Base-by-base conservation (phyloP, 202 grass and related monocot species). In the Zoysia matrella region DNA sequence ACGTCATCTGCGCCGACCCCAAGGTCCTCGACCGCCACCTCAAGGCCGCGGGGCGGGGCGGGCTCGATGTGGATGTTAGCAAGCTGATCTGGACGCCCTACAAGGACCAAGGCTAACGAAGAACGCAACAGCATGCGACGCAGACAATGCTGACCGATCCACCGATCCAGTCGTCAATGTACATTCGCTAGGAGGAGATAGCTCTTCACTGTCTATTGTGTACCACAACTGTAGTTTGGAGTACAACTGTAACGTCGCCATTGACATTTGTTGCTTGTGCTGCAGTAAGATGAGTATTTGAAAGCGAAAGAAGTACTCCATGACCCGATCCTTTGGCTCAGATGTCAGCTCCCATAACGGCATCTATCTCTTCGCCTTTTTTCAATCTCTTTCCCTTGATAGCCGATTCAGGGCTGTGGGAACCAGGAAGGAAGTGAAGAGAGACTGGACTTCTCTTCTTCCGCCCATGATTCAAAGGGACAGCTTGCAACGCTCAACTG, bases 71-170 rank as follows among this genome's bases (percentile, higher is more conserved):
- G 1, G 96, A 99, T 66, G 96, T 96, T 56, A 82, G 85, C 89
- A 99, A 96, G 89, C 93, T 99, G 56, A 99, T 99, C 73, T 99
- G 96, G 96, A 96, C 96, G 15, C 96, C 96, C 65, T 99, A 99
- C 81, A 99, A 96, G 83, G 96, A 99, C 52, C 96, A 99, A 93
- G 89, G 96, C 83, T 99, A 93, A 83, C 30, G 57, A 1, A 9
- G 47, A 1, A 4, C 18, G 53, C 50, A 62, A 6, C 36, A 60
- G 62, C 70, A 39, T 7, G 8, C n/a, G 3, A 44, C 39, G 67
- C 86, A 80, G 83, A 86, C 61, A 4, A 52, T 62, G 6, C 80
- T 93, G 80, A 83, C 84, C 43, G 54, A 65, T 75, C 47, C 56
- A 36, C 30, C 30, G 71, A 12, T 14, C 11, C 44, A 82, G 8